Percentiles rank a stretch among this genome's conserved stretches.
These are phyloP conservation scores for Magnusiomyces magnusii DNA, from an alignment of 1,139 yeast genomes.

Conservation along the genomic window DNA sequence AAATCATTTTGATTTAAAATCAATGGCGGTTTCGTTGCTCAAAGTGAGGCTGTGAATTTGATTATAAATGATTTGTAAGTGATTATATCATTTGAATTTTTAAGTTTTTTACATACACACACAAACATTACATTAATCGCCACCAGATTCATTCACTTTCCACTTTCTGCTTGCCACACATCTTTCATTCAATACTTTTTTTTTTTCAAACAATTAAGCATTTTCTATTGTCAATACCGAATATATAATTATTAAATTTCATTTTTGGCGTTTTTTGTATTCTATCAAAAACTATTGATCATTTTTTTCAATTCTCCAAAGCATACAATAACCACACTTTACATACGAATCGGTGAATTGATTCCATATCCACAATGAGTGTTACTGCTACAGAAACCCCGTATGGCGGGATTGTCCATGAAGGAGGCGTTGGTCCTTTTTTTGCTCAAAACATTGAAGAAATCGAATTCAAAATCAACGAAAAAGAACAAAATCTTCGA, in stretches of 20 bases:
- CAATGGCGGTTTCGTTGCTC: too few species aligned
- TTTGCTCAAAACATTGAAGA: slow-evolving; percentile 63
- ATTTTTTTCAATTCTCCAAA: too few species aligned
- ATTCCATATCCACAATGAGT: background rate
- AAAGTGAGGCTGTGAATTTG: too few species aligned
- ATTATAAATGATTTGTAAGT: too few species aligned
- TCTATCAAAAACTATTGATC: too few species aligned
- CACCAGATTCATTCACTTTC: background rate
- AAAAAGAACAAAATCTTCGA: slow-evolving; percentile 83
- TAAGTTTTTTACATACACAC: background rate
- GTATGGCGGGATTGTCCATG: slow-evolving; percentile 5
- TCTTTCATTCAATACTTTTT: background rate
- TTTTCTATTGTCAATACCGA: background rate
- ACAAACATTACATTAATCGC: background rate
- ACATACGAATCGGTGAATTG: background rate
- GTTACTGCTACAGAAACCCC: background rate
- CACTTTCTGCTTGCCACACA: background rate
- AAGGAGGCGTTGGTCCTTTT: slow-evolving; percentile 6
- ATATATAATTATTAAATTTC: background rate
- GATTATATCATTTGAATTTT: too few species aligned
- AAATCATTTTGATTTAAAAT: too few species aligned
- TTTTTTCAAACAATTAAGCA: background rate
- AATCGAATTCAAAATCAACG: slow-evolving; percentile 77
- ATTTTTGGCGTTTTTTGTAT: too few species aligned
- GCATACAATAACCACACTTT: background rate